Percentiles rank a stretch among this genome's conserved stretches.
Evolutionary conservation across 2,329 filamentous ascomycete species (phyloP).

Genomic region (Aspergillus unguis): DNA sequence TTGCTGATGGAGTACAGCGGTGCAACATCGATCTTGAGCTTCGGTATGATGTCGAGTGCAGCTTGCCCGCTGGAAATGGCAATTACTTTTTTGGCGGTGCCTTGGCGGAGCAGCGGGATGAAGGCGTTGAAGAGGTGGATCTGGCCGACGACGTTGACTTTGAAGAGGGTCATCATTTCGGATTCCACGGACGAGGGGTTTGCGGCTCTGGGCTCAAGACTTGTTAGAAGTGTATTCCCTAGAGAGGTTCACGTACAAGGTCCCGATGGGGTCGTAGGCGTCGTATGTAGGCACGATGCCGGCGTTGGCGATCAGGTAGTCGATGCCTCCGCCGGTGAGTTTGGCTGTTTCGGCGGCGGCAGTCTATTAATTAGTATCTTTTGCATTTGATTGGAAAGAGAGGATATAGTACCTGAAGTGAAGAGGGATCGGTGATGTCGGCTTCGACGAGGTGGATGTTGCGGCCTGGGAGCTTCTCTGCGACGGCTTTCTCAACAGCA

Average conservation of each 20-base stretch:
- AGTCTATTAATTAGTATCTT: neutral
- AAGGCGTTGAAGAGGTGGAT: conserved; percentile 45
- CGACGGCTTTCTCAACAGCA: neutral
- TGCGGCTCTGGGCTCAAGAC: neutral
- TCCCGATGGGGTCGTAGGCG: neutral
- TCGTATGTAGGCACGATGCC: neutral
- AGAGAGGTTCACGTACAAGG: neutral
- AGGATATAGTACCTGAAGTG: no score
- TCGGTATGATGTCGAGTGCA: conserved; percentile 45
- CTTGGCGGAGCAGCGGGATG: conserved; percentile 52
- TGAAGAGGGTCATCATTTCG: neutral
- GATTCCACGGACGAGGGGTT: neutral
- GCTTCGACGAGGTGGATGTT: conserved; percentile 3
- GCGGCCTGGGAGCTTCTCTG: neutral
- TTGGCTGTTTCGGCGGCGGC: conserved; percentile 24
- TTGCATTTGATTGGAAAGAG: no score
- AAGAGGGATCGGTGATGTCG: neutral
- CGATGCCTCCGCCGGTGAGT: conserved; percentile 32
- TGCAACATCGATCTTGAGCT: conserved; percentile 34
- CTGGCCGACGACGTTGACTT: neutral
- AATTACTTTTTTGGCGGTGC: conserved; percentile 54
- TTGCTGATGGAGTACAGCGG: conserved; percentile 51
- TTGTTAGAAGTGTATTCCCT: neutral
- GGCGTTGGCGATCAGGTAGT: conserved; percentile 1
- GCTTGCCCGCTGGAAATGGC: conserved; percentile 49